A percentile compares a stretch with the other conserved stretches of the same genome.
phyloP scores from a whole-genome alignment of 208 protist genomes.

The Acanthamoeba divionensis region DNA sequence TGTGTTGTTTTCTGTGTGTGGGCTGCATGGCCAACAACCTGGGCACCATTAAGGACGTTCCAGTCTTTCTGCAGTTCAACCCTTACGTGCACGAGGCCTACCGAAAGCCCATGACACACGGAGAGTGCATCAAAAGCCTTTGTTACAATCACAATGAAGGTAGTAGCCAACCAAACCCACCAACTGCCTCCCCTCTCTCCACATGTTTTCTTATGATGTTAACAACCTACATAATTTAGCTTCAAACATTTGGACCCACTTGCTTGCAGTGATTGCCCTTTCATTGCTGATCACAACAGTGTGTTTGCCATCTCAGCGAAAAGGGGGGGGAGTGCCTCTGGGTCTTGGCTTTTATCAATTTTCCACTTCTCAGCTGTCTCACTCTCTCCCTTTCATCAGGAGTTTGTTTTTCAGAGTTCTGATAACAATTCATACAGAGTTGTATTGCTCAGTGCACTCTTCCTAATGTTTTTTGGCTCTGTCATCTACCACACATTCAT shows the following conservation, averaged over 20 bases:
- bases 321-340: neutral
- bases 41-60: neutral
- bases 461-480: constrained; percentile 18
- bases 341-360: neutral
- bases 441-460: neutral
- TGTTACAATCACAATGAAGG: constrained; percentile 39
- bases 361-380: neutral
- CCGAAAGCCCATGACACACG: neutral
- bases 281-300: neutral
- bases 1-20: too few species aligned
- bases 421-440: neutral
- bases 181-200: neutral
- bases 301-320: neutral
- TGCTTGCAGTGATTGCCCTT: neutral
- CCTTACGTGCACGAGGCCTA: neutral
- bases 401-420: neutral
- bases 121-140: neutral
- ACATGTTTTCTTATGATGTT: too few species aligned
- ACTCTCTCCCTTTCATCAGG: neutral
- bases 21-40: too few species aligned
- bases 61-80: constrained; percentile 33
- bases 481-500: constrained; percentile 33
- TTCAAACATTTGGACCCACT: constrained; percentile 48
- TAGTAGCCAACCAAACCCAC: neutral
- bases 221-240: too few species aligned